A percentile compares a stretch with the other conserved stretches of the same genome.
Conservation (phyloP, 345 rosid genomes). For the Moricandia arvensis region DNA sequence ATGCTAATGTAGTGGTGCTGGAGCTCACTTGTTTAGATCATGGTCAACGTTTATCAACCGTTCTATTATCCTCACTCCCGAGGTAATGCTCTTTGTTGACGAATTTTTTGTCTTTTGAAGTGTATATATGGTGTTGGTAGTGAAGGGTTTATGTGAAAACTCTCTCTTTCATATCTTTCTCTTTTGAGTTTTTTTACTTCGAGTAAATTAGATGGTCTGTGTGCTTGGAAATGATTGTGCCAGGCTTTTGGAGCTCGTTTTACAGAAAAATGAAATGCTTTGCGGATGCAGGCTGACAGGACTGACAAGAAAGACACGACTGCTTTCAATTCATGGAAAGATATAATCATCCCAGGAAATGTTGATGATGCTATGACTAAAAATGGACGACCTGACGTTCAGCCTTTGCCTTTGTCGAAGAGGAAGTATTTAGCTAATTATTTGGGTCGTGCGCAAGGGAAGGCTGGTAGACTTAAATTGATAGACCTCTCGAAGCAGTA, state of each 20-base stretch:
- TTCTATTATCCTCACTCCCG: conserved; percentile 79
- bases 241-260: conserved; percentile 1
- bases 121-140: background rate
- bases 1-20: conserved; percentile 63
- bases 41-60: conserved; percentile 75
- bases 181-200: background rate
- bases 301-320: conserved; percentile 87
- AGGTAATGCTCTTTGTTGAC: conserved; percentile 42
- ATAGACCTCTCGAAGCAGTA: conserved; percentile 79
- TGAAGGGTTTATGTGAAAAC: no score
- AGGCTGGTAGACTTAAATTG: conserved; percentile 76
- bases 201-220: no score
- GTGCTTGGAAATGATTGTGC: background rate
- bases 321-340: conserved; percentile 98
- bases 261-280: conserved; percentile 4
- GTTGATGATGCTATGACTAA: conserved; percentile 86
- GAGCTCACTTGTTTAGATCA: conserved; percentile 82
- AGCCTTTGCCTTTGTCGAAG: conserved; percentile 73
- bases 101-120: background rate
- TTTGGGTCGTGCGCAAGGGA: conserved; percentile 92
- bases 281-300: conserved; percentile 75
- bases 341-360: conserved; percentile 92
- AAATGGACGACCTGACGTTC: conserved; percentile 47
- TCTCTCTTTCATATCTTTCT: background rate
- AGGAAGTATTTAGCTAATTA: conserved; percentile 85